Conservation (phyloP, 495 filamentous ascomycete genomes). For the Hypoxylon subgilvum region DNA sequence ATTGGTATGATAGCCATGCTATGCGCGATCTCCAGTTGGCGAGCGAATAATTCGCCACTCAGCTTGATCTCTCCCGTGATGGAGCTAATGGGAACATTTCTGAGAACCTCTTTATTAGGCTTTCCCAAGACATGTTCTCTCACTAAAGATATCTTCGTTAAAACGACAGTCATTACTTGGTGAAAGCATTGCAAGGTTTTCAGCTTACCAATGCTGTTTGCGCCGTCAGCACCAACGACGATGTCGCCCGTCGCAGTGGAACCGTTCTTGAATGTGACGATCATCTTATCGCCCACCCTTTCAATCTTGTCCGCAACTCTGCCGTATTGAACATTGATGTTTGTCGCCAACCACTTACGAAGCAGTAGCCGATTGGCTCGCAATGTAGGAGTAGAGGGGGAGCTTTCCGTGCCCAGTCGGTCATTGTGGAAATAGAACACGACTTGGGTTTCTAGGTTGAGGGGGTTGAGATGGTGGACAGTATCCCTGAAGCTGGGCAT, state of each 20-base stretch:
- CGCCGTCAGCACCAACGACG: conserved; percentile 40
- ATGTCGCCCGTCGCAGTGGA: conserved; percentile 33
- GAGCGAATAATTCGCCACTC: conserved; percentile 27
- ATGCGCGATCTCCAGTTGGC: conserved; percentile 40
- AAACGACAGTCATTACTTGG: too few relatives aligned
- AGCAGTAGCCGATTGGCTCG: conserved; percentile 36
- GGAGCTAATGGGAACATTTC: conserved; percentile 32
- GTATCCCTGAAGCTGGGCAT: conserved; percentile 40
- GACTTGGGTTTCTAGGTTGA: conserved; percentile 37
- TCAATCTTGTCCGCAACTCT: conserved; percentile 32
- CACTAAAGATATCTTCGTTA: conserved; percentile 1
- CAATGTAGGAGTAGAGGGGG: conserved; percentile 22
- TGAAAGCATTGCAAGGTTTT: background rate
- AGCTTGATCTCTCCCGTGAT: conserved; percentile 39
- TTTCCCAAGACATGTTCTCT: conserved; percentile 46
- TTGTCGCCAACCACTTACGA: conserved; percentile 35
- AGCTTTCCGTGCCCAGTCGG: conserved; percentile 33
- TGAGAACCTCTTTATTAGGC: conserved; percentile 29
- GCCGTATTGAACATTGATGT: conserved; percentile 38
- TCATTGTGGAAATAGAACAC: conserved; percentile 37
- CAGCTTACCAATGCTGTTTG: conserved; percentile 44
- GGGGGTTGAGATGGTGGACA: conserved; percentile 41
- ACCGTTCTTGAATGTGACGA: conserved; percentile 37
- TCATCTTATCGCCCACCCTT: conserved; percentile 31
- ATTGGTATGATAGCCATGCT: conserved; percentile 34